A percentile compares a stretch with the other conserved stretches of the same genome.
phyloP scores from a whole-genome alignment of 108 stramenopile species.

The Poteriospumella lacustris region DNA sequence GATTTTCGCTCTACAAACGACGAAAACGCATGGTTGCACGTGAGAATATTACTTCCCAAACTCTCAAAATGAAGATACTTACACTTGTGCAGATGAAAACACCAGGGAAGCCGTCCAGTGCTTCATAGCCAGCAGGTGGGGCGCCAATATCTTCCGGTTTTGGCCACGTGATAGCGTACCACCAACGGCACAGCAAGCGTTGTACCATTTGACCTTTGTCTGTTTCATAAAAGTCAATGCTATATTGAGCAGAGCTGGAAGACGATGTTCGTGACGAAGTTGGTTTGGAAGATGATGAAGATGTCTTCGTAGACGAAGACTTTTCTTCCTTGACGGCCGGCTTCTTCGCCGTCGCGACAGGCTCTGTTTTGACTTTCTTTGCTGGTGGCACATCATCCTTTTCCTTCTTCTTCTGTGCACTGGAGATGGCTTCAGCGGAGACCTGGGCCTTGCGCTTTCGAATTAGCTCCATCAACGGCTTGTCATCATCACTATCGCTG shows the following conservation, averaged over 20 bases:
- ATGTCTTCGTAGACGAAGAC: neutral
- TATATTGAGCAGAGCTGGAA: neutral
- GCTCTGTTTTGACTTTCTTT: neutral
- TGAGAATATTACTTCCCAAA: neutral
- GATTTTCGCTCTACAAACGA: neutral
- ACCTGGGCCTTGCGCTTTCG: neutral
- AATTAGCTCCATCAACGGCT: neutral
- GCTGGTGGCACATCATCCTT: neutral
- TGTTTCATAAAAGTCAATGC: neutral
- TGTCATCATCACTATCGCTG: constrained; percentile 33
- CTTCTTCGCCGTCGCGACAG: neutral
- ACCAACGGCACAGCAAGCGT: constrained; percentile 11
- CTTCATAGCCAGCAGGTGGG: neutral
- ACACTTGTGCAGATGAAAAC: constrained; percentile 25
- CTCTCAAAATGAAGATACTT: neutral
- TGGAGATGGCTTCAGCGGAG: neutral
- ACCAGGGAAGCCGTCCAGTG: constrained; percentile 18
- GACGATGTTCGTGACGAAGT: neutral
- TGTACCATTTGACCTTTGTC: constrained; percentile 16
- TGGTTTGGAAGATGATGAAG: neutral
- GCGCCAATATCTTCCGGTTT: neutral
- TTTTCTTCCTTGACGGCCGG: neutral
- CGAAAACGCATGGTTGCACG: neutral
- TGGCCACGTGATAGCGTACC: constrained; percentile 28
- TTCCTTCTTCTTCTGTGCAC: neutral